Evolutionary conservation across 2,329 filamentous ascomycete species (phyloP).

Genomic region (Fusarium virguliforme): DNA sequence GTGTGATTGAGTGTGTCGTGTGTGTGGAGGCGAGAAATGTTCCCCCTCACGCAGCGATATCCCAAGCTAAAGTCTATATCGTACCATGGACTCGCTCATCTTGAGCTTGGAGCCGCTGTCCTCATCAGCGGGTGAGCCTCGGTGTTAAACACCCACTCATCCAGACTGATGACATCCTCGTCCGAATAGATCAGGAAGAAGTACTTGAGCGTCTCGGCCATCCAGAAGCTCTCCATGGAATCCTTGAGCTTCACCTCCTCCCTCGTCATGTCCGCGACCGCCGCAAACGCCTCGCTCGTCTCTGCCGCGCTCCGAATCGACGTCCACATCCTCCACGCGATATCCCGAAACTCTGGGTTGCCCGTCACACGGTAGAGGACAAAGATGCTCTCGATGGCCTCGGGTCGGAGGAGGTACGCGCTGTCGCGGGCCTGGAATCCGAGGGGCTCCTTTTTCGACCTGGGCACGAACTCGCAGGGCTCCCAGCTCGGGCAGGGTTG

Average conservation of each 20-base stretch:
- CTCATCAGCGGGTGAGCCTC: conserved; percentile 66
- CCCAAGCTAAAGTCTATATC: not conserved
- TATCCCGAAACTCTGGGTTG: conserved; percentile 74
- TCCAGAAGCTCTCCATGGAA: conserved; percentile 81
- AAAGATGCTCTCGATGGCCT: conserved; percentile 87
- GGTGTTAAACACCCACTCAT: conserved; percentile 77
- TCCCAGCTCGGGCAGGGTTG: conserved; percentile 57
- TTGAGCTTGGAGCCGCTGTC: conserved; percentile 3
- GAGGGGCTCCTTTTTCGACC: conserved; percentile 18
- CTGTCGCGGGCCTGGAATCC: conserved; percentile 44
- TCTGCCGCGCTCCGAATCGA: conserved; percentile 73
- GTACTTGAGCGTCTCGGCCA: conserved; percentile 82
- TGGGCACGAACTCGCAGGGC: conserved; percentile 45
- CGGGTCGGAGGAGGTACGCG: conserved; percentile 41
- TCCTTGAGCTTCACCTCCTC: conserved; percentile 64
- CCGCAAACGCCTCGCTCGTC: conserved; percentile 74
- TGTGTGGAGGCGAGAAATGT: conserved; percentile 1
- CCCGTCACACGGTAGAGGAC: conserved; percentile 83
- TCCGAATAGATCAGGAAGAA: conserved; percentile 82
- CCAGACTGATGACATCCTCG: conserved; percentile 73
- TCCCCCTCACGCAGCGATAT: not conserved
- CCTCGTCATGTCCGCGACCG: conserved; percentile 76
- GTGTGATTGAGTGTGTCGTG: conserved; percentile 1
- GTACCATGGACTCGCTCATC: not conserved
- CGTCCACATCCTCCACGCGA: conserved; percentile 82